Percentiles rank a stretch among this genome's conserved stretches.
phyloP scores from a whole-genome alignment of 1,284 basidiomycete genomes.

The Fomitopsis palustris region DNA sequence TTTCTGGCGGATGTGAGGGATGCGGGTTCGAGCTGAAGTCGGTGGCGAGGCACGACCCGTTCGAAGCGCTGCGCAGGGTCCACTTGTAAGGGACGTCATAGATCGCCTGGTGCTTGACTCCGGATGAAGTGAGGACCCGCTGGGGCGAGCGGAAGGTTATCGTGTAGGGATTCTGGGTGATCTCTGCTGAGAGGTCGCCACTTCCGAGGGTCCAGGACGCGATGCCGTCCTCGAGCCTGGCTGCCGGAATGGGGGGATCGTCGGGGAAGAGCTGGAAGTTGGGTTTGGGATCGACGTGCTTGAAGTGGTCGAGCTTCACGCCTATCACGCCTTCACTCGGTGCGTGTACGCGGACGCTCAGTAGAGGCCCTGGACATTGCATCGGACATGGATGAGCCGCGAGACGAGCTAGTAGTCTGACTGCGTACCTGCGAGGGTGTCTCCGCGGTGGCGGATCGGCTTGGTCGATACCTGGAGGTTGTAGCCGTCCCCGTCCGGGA shows the following conservation, averaged over 20 bases:
- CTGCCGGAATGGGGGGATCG: slow-evolving; percentile 43
- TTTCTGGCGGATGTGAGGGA: slow-evolving; percentile 40
- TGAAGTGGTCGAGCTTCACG: slow-evolving; percentile 62
- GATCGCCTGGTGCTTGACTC: slow-evolving; percentile 58
- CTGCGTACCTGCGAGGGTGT: slow-evolving; percentile 59
- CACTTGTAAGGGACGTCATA: slow-evolving; percentile 65
- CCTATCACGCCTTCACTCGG: slow-evolving; percentile 67
- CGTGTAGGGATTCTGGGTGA: slow-evolving; percentile 57
- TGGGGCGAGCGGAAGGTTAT: slow-evolving; percentile 55
- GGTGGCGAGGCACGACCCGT: slow-evolving; percentile 55
- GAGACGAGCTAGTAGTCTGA: neutral
- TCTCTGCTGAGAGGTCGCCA: slow-evolving; percentile 46
- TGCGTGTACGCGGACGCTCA: slow-evolving; percentile 59
- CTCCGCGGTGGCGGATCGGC: slow-evolving; percentile 64
- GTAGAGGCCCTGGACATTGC: slow-evolving; percentile 45
- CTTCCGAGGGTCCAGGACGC: slow-evolving; percentile 37
- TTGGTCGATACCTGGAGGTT: slow-evolving; percentile 62
- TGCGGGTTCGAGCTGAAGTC: slow-evolving; percentile 57
- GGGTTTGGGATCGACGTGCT: slow-evolving; percentile 39
- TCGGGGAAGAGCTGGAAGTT: slow-evolving; percentile 66
- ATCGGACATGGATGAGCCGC: slow-evolving; percentile 11
- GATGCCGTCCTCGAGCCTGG: slow-evolving; percentile 35
- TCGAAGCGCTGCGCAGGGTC: slow-evolving; percentile 56
- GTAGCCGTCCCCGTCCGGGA: slow-evolving; percentile 43
- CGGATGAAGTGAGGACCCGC: slow-evolving; percentile 50